phyloP scores from a whole-genome alignment of 345 rosid species.

The Heritiera fomes region DNA sequence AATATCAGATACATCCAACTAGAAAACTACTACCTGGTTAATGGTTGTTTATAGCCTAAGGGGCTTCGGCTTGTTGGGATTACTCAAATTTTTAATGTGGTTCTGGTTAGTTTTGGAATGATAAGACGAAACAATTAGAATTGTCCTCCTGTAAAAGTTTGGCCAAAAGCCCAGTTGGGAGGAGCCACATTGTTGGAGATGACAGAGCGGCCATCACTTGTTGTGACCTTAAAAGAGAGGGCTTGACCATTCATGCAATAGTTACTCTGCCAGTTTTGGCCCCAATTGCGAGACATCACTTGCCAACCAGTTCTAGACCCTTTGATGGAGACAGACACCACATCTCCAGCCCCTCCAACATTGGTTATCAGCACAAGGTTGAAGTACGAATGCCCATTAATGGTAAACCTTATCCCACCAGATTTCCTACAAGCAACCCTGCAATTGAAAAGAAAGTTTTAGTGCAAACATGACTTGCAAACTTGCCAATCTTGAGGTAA shows the following conservation, averaged over 20 bases:
- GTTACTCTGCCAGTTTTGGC: constrained; percentile 35
- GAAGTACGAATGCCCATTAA: constrained; percentile 50
- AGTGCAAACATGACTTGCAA: neutral
- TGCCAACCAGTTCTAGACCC: constrained; percentile 41
- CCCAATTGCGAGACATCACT: constrained; percentile 45
- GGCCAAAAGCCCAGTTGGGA: constrained; percentile 26
- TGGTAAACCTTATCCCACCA: constrained; percentile 43
- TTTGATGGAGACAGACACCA: constrained; percentile 34
- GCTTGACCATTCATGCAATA: constrained; percentile 23
- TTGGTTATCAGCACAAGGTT: constrained; percentile 46
- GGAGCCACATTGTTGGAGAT: constrained; percentile 28
- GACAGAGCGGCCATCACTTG: constrained; percentile 26
- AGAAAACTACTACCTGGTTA: neutral
- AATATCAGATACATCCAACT: constrained; percentile 8
- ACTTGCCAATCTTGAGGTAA: neutral
- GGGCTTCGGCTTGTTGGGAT: constrained; percentile 12
- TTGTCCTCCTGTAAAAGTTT: constrained; percentile 25
- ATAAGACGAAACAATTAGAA: neutral
- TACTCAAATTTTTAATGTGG: neutral
- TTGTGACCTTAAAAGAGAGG: constrained; percentile 29
- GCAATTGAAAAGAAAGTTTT: neutral
- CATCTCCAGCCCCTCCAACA: constrained; percentile 46
- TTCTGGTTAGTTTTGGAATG: constrained; percentile 2
- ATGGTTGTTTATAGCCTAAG: neutral
- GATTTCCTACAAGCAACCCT: constrained; percentile 38